phyloP scores from a whole-genome alignment of 1,284 basidiomycete genomes.

The Agaricales sp. region DNA sequence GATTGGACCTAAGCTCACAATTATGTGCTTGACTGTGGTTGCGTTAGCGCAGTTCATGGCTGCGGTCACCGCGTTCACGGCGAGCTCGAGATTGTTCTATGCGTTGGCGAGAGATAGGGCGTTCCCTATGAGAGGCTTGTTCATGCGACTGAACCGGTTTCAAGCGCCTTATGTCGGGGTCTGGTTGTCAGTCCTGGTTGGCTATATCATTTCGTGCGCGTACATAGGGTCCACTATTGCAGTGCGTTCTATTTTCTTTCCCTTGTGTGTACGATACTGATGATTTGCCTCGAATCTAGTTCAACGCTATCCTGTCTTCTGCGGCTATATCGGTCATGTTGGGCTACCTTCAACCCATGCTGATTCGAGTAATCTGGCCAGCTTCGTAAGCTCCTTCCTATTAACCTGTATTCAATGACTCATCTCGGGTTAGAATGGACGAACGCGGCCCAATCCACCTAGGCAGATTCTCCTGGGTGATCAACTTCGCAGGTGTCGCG shows the following conservation, averaged over 20 bases:
- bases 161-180: conserved; percentile 49
- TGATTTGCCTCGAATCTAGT: conserved; percentile 22
- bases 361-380: conserved; percentile 51
- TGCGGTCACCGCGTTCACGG: conserved; percentile 49
- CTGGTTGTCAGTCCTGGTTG: conserved; percentile 43
- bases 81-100: conserved; percentile 46
- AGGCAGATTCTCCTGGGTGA: conserved; percentile 40
- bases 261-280: neutral
- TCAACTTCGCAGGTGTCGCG: conserved; percentile 37
- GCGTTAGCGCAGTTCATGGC: conserved; percentile 45
- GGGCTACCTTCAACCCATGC: conserved; percentile 46
- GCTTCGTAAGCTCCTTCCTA: conserved; percentile 27
- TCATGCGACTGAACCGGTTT: conserved; percentile 40
- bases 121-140: conserved; percentile 32
- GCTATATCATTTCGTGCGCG: conserved; percentile 45
- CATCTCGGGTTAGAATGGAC: conserved; percentile 22
- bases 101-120: conserved; percentile 46
- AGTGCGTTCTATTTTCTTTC: conserved; percentile 21
- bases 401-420: conserved; percentile 1
- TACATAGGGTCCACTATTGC: conserved; percentile 48
- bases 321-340: conserved; percentile 52
- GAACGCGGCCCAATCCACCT: conserved; percentile 44
- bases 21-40: conserved; percentile 43
- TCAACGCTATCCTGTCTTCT: conserved; percentile 45
- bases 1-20: conserved; percentile 33